Conservation (phyloP, 2,329 filamentous ascomycete genomes). For the Diaporthe destruens region DNA sequence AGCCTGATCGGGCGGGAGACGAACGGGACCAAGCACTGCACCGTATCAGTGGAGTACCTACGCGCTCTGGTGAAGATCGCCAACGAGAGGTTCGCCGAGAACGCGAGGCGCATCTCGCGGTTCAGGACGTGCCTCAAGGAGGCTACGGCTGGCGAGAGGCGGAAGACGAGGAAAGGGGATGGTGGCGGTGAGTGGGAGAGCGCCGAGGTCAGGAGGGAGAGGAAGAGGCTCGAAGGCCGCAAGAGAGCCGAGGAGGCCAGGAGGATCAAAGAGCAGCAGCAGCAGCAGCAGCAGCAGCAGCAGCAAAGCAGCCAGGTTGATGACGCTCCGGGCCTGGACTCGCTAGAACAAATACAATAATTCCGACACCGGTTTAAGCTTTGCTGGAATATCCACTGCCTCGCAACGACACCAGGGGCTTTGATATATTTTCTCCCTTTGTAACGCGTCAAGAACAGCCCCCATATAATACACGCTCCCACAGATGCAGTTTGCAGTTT, state of each 20-base stretch:
- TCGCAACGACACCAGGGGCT: not conserved
- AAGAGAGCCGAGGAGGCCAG: conserved; percentile 60
- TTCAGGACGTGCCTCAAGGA: conserved; percentile 68
- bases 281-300: conserved; percentile 40
- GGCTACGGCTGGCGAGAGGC: not conserved
- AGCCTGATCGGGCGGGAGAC: conserved; percentile 77
- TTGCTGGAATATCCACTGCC: conserved; percentile 15
- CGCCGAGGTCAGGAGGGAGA: conserved; percentile 61
- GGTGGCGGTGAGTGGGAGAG: conserved; percentile 67
- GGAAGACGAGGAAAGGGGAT: conserved; percentile 47
- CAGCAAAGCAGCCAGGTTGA: conserved; percentile 31
- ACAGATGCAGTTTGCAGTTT: not conserved
- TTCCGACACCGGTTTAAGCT: not conserved
- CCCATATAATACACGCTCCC: conserved; percentile 22
- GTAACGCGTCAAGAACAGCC: not conserved
- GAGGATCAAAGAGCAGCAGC: conserved; percentile 57
- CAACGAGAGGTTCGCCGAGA: conserved; percentile 81
- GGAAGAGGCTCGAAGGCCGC: conserved; percentile 71
- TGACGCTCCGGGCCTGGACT: conserved; percentile 27
- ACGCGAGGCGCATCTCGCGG: conserved; percentile 74
- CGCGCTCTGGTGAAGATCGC: conserved; percentile 75
- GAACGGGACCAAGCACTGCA: conserved; percentile 54
- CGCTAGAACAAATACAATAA: conserved; percentile 20
- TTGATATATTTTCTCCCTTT: not conserved
- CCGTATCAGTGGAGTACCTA: conserved; percentile 78